Evolutionary conservation across 176 grass and related monocot genomes (phyloP).

Genomic region (Hyparrhenia diplandra): DNA sequence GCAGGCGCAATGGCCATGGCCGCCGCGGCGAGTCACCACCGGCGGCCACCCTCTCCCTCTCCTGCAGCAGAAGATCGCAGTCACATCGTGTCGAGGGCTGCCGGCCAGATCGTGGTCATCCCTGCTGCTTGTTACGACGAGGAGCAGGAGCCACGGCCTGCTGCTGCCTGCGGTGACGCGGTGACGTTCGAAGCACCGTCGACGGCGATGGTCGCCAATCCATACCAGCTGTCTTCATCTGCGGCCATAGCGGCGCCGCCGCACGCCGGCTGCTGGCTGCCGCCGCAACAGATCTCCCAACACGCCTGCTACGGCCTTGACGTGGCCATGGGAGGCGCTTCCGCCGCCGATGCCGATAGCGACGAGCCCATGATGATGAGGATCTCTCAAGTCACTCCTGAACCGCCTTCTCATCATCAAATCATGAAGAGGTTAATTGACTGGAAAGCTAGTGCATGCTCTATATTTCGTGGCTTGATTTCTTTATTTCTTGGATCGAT

Average conservation of each 20-base stretch:
- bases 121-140: not conserved
- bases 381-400: slow-evolving; percentile 15
- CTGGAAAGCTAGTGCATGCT: too few relatives aligned
- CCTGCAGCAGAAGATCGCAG: not conserved
- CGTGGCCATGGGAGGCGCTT: not conserved
- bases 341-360: not conserved
- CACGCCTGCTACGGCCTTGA: slow-evolving; percentile 4
- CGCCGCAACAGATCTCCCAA: slow-evolving; percentile 33
- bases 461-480: too few relatives aligned
- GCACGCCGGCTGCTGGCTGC: not conserved
- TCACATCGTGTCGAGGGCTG: not conserved
- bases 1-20: slow-evolving; percentile 28
- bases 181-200: not conserved
- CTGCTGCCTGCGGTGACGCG: not conserved
- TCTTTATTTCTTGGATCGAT: too few relatives aligned
- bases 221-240: not conserved
- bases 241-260: not conserved
- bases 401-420: slow-evolving; percentile 28
- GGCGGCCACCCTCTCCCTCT: not conserved
- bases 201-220: not conserved
- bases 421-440: slow-evolving; percentile 38
- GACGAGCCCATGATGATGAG: slow-evolving; percentile 19
- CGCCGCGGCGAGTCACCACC: not conserved
- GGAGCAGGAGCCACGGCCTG: not conserved
- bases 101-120: slow-evolving; percentile 7